phyloP scores from a whole-genome alignment of 768 basidiomycete species.

The Gloeopeniophorella convolvens region DNA sequence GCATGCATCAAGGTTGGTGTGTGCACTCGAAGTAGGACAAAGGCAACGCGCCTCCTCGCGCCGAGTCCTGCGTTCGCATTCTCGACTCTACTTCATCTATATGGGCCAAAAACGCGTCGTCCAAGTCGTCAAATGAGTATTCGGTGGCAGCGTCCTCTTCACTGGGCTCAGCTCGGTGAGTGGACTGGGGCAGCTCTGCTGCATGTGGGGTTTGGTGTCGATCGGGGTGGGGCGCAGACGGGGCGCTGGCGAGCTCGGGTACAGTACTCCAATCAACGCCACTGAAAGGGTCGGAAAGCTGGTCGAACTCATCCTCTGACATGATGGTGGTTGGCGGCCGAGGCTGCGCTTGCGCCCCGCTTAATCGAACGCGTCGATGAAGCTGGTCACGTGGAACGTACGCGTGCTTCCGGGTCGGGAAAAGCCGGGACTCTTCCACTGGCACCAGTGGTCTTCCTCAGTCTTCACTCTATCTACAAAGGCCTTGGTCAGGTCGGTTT shows the following conservation, averaged over 20 bases:
- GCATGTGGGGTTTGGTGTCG: not conserved
- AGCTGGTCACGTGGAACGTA: too few relatives aligned
- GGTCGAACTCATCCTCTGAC: constrained; percentile 44
- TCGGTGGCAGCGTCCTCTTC: constrained; percentile 8
- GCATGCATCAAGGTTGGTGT: not conserved
- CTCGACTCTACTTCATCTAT: constrained; percentile 5
- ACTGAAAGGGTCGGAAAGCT: constrained; percentile 46
- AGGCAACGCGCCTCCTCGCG: not conserved
- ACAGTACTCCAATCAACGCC: constrained; percentile 40
- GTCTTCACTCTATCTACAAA: too few relatives aligned
- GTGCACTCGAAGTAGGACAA: not conserved
- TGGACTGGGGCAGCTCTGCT: constrained; percentile 27
- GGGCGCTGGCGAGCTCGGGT: constrained; percentile 25
- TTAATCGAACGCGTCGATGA: too few relatives aligned
- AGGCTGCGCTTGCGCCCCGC: too few relatives aligned
- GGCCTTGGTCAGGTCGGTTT: too few relatives aligned
- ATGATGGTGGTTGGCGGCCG: too few relatives aligned
- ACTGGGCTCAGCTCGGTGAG: constrained; percentile 22
- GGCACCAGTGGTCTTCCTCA: too few relatives aligned
- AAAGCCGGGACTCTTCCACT: too few relatives aligned
- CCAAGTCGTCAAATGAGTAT: constrained; percentile 26
- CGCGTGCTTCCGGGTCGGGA: too few relatives aligned
- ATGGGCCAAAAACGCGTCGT: constrained; percentile 19
- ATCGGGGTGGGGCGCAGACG: not conserved
- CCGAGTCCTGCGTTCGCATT: not conserved